phyloP scores from a whole-genome alignment of 164 flowering plant genomes.

The Saururus chinensis region DNA sequence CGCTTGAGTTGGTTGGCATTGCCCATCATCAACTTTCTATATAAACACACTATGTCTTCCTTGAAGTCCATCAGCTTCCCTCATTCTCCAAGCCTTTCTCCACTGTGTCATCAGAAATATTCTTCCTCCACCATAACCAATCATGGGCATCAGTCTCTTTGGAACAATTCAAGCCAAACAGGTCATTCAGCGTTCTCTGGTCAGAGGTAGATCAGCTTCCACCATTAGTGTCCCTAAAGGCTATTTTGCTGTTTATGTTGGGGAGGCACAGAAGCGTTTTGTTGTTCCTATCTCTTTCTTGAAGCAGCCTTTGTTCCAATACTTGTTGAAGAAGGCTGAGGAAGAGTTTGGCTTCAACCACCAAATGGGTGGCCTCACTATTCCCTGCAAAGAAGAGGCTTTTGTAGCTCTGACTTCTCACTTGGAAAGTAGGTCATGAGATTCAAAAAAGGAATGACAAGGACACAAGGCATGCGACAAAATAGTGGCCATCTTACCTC shows the following conservation, averaged over 20 bases:
- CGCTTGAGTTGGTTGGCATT: too few species aligned
- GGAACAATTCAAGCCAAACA: conserved; percentile 5
- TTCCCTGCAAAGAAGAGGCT: too few species aligned
- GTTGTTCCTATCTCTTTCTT: conserved; percentile 5
- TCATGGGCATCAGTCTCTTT: conserved; percentile 3
- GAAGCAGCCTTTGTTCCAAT: conserved; percentile 4
- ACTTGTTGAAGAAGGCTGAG: neutral
- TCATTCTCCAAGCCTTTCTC: too few species aligned
- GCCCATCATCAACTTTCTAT: too few species aligned
- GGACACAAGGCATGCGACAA: neutral
- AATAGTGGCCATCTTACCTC: too few species aligned
- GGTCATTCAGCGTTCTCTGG: neutral
- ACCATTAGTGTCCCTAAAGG: conserved; percentile 34
- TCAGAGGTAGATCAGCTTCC: conserved; percentile 3
- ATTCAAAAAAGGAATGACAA: neutral
- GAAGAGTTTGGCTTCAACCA: conserved; percentile 11
- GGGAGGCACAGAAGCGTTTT: conserved; percentile 6
- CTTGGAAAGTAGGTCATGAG: conserved; percentile 8
- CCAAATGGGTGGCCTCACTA: conserved; percentile 40
- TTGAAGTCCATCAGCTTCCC: too few species aligned
- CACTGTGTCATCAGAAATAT: too few species aligned
- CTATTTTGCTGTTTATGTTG: conserved; percentile 12
- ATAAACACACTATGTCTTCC: too few species aligned
- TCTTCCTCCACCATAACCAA: too few species aligned
- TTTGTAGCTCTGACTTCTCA: conserved; percentile 46